Evolutionary conservation across 805 yeast genomes (phyloP), one percentile per base, ranked within the genome.

Genomic region (Saccharomycopsis babjevae): DNA sequence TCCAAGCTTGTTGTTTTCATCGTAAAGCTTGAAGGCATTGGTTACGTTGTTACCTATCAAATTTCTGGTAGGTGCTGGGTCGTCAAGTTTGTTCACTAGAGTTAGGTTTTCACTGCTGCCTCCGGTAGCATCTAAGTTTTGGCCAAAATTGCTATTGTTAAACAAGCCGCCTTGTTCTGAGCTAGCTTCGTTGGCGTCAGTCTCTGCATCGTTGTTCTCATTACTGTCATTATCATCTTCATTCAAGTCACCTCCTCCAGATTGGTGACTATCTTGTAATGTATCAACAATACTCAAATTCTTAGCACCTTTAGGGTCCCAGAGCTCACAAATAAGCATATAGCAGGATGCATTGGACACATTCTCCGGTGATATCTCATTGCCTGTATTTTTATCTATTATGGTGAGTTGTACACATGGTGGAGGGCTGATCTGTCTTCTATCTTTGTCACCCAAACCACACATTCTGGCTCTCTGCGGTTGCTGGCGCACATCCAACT

Each of bases 391-490:
- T 7, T 59, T 36, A 34, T 71, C 68, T 8, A 54, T 54, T 3
- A 72, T 62, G 0, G 60, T 57, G 4, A 70, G 56, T 32, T 67
- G 64, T 15, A 71, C 64, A 58, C 72, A 71, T 2, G 74, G 74
- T 4, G 73, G 72, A 3, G 74, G 74, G 15, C 72, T 67, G 7
- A 72, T 67, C 46, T 70, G 74, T 54, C 74, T 65, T 57, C 74
- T 66, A 40, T 71, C 75, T 54, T 72, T 73, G 59, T 77, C 80
- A 15, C 79, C 79, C 25, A 77, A 69, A 0, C 80, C 80, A 64
- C 80, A 76, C 79, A 76, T 77, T 36, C 80, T 73, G 0, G 79
- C 79, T 57, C 79, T 67, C 15, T 74, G 70, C 1, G 80, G 80
- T 61, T 76, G 77, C 60, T 76, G 80, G 32, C 68, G 72, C n/a